Evolutionary conservation across 2,329 filamentous ascomycete genomes (phyloP), one percentile per base, ranked within the genome.

Genomic region (Ascochyta koolunga): DNA sequence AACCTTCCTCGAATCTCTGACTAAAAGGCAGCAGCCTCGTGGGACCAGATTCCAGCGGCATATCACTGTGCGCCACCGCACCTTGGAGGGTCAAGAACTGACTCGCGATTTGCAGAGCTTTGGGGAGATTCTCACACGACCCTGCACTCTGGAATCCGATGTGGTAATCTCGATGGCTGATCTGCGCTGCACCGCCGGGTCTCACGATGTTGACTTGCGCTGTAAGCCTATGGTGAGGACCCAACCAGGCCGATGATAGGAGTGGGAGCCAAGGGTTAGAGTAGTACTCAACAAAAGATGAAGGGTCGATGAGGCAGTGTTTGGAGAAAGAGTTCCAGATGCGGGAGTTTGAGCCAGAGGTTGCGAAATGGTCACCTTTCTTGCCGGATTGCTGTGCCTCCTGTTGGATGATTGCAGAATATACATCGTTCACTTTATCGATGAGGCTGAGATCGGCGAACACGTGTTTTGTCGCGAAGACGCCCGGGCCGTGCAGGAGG

Each of bases 291-390:
- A 82, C 56, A 62, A 88, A 88, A 0, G 80, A 83, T 0, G 64
- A 37, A 0, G 84, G 80, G 56, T 85, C 79, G 24, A 73, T 65
- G 2, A 82, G 67, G 18, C 78, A 81, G 62, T 87, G 85, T 64
- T 88, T 88, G 58, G 80, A 80, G 70, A 87, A 85, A 0, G 85
- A 84, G 72, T 88, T 88, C 85, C 85, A 88, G 73, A 88, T 86
- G 9, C 86, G 79, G 48, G 82, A 78, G 64, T 88, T 88, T 21
- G 78, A 77, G 19, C 81, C 81, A 2, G 77, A 76, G 4, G 78
- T 71, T 1, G 84, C 83, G 68, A 88, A 88, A 63, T 88, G 85
- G 67, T 88, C 85, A 19, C 85, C 85, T 45, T 80, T 79, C 39
- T 62, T 62, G 1, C 68, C 55, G 43, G 21, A 67, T 68, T 19